Evolutionary conservation across 768 basidiomycete species (phyloP), one percentile per base, ranked within the genome.

Genomic region (Pisolithus tinctorius): DNA sequence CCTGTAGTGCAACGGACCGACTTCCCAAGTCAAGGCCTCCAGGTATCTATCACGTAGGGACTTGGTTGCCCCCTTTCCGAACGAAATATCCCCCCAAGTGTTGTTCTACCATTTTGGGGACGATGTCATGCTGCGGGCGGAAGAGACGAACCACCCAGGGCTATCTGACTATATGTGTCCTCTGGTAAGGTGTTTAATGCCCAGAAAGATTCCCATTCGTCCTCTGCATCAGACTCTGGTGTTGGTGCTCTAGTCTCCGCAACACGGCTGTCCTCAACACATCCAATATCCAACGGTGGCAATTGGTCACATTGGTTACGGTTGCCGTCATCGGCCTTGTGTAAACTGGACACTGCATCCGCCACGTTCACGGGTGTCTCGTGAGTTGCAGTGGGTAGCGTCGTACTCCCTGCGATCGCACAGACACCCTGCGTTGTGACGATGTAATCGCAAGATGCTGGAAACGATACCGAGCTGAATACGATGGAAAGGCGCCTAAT

Each of bases 401-500:
- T 38, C 20, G 55, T 56, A 41, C 62, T 68, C 39, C 60, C 62
- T 10, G 62, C 58, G 55, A 68, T 52, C 37, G 58, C 54, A 27
- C 64, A 62, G 26, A 93, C 69, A 7, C 91, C 93, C 20, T 72
- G 67, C 14, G 71, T 60, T 4, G 83, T 78, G 45, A 96, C 75
- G 52, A 91, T 73, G 56, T 86, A 95, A 63, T 96, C 91, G 51
- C 88, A 64, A 11, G 83, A 84, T 16, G 69, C 70, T 1, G 84
- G 77, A 0, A 71, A 59, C 0, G 69, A 69, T 13, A 86, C 75
- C 9, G 82, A 82, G 55, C 83, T 88, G 69, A 93, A 96, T 8
- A 96, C 73, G 47, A 94, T 73, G 51, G 81, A 82, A 49, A 93
- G 67, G 38, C 85, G 78, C 37, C 93, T 79, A 49, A 94, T 73